These are phyloP conservation scores for Mortierella claussenii DNA, from an alignment of 192 early-diverging fungal species.

Conservation along the genomic window DNA sequence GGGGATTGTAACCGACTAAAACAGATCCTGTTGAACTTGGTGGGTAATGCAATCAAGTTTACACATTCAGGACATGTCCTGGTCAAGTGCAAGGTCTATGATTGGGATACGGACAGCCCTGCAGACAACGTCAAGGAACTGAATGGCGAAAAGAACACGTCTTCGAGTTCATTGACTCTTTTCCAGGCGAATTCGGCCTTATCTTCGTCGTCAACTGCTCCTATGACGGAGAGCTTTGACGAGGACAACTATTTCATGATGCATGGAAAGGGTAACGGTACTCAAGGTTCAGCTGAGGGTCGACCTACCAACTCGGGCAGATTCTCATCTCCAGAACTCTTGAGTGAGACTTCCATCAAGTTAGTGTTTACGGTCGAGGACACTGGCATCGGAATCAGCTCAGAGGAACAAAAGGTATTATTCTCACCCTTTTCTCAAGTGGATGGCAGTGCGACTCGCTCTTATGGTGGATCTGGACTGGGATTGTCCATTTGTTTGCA, in stretches of 20 bases:
- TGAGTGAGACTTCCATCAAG: slow-evolving; percentile 50
- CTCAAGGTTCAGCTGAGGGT: slow-evolving; percentile 34
- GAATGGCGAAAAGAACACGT: too few relatives aligned
- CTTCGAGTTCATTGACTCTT: too few relatives aligned
- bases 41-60: slow-evolving; percentile 77
- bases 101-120: slow-evolving; percentile 33
- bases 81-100: slow-evolving; percentile 57
- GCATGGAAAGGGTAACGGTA: slow-evolving; percentile 38
- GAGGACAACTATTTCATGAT: slow-evolving; percentile 46
- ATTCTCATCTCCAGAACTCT: slow-evolving; percentile 41
- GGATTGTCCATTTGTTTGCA: slow-evolving; percentile 72
- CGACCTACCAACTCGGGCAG: slow-evolving; percentile 48
- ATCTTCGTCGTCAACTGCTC: too few relatives aligned
- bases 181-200: too few relatives aligned
- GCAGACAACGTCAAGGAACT: neutral
- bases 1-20: slow-evolving; percentile 67
- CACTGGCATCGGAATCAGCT: slow-evolving; percentile 62
- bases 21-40: slow-evolving; percentile 68
- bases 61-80: slow-evolving; percentile 68
- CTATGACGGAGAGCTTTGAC: slow-evolving; percentile 18
- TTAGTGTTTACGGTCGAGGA: slow-evolving; percentile 59
- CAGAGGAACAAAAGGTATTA: slow-evolving; percentile 33
- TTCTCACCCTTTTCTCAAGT: slow-evolving; percentile 78
- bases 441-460: slow-evolving; percentile 69
- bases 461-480: slow-evolving; percentile 75